Percentiles rank a stretch among this genome's conserved stretches.
These are phyloP conservation scores for Ceratorhiza oryzae-sativae DNA, from an alignment of 1,284 basidiomycete species.

Conservation along the genomic window DNA sequence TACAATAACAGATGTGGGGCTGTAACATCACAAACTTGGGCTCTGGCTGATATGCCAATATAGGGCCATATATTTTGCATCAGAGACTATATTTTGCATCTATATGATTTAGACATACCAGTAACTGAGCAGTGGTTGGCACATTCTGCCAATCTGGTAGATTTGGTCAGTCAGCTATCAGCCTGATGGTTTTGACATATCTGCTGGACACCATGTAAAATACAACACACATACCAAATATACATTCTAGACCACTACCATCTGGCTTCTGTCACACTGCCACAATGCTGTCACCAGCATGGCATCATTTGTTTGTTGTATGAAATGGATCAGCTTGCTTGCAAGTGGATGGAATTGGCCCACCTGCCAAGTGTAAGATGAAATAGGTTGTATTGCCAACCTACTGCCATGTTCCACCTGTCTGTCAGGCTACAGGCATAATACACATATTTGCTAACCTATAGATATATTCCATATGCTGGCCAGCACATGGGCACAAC, in stretches of 20 bases:
- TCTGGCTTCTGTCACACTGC: neutral
- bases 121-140: neutral
- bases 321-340: neutral
- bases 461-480: neutral
- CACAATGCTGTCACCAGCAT: neutral
- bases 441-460: neutral
- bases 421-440: neutral
- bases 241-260: neutral
- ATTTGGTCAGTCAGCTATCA: neutral
- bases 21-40: conserved; percentile 2
- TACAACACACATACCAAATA: neutral
- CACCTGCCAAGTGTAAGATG: neutral
- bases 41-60: neutral
- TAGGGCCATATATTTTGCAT: conserved; percentile 7
- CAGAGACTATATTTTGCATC: neutral
- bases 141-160: neutral
- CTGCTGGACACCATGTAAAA: neutral
- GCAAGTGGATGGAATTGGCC: neutral
- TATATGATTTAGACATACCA: neutral
- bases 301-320: neutral
- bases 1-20: too few relatives aligned
- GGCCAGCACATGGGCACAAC: neutral
- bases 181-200: neutral
- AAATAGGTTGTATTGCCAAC: neutral
- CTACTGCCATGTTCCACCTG: neutral